phyloP scores from a whole-genome alignment of 805 yeast genomes.

The Citeromyces matritensis region DNA sequence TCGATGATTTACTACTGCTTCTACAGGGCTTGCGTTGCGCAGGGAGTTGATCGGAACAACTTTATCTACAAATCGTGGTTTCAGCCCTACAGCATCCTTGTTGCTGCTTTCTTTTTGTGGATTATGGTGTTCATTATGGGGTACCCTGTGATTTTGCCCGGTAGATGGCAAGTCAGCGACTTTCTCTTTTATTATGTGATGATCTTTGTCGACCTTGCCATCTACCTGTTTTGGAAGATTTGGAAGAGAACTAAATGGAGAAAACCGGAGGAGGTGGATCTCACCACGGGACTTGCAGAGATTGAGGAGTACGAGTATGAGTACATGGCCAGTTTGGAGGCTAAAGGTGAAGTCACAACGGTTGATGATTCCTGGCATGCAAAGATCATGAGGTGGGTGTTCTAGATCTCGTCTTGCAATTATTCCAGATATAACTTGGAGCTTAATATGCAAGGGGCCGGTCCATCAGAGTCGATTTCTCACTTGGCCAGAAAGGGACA shows the following conservation, averaged over 20 bases:
- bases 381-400: background rate
- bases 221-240: constrained; percentile 20
- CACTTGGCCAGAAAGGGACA: too few relatives aligned
- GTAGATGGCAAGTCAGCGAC: constrained; percentile 18
- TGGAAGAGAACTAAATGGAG: constrained; percentile 19
- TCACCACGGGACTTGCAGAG: constrained; percentile 20
- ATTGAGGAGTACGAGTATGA: constrained; percentile 21
- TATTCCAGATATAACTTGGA: too few relatives aligned
- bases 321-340: constrained; percentile 7
- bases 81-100: constrained; percentile 20
- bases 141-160: constrained; percentile 23
- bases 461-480: too few relatives aligned
- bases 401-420: background rate
- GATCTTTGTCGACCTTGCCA: constrained; percentile 21
- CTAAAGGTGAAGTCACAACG: constrained; percentile 1
- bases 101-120: constrained; percentile 12
- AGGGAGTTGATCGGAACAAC: constrained; percentile 19
- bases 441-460: too few relatives aligned
- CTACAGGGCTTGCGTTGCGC: constrained; percentile 22
- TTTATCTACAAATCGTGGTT: constrained; percentile 27
- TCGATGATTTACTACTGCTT: constrained; percentile 24
- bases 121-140: constrained; percentile 18
- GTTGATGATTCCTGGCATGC: background rate
- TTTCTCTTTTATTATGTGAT: constrained; percentile 26
- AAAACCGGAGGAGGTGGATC: constrained; percentile 18